phyloP scores from a whole-genome alignment of 2,329 filamentous ascomycete genomes.

The Ophiostoma sp. region DNA sequence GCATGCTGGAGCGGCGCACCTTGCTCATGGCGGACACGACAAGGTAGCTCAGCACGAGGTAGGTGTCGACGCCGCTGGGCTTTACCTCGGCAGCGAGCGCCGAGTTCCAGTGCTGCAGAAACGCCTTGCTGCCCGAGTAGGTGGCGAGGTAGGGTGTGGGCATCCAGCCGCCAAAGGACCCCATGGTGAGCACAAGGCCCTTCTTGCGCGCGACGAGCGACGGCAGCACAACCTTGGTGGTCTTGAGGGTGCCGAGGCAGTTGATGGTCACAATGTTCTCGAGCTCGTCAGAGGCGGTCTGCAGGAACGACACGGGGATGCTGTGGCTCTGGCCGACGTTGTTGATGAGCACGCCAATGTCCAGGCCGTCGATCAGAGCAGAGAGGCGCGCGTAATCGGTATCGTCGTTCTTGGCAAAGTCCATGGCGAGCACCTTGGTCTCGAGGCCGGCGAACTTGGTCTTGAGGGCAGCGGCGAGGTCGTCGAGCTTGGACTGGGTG shows the following conservation, averaged over 20 bases:
- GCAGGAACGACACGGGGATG: slow-evolving; percentile 83
- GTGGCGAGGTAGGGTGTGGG: slow-evolving; percentile 90
- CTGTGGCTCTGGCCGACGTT: slow-evolving; percentile 93
- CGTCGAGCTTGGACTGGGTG: slow-evolving; percentile 83
- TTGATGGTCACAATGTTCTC: slow-evolving; percentile 94
- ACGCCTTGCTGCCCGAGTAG: slow-evolving; percentile 96
- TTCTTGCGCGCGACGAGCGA: slow-evolving; percentile 77
- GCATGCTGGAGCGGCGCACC: slow-evolving; percentile 68
- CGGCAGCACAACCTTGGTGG: slow-evolving; percentile 79
- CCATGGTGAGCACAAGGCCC: slow-evolving; percentile 93
- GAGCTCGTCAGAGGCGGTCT: slow-evolving; percentile 74
- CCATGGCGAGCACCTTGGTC: slow-evolving; percentile 81
- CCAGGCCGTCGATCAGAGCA: slow-evolving; percentile 62
- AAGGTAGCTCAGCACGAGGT: slow-evolving; percentile 86
- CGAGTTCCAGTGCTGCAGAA: slow-evolving; percentile 93
- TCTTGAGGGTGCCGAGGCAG: slow-evolving; percentile 80
- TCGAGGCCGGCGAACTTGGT: slow-evolving; percentile 62
- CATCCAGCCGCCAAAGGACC: slow-evolving; percentile 87
- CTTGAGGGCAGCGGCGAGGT: slow-evolving; percentile 69
- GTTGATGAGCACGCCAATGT: slow-evolving; percentile 86
- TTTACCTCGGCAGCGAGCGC: slow-evolving; percentile 79
- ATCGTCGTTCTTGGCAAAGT: slow-evolving; percentile 76
- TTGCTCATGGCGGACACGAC: slow-evolving; percentile 98
- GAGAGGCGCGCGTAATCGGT: slow-evolving; percentile 72
- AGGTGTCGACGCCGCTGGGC: slow-evolving; percentile 75